A percentile compares a stretch with the other conserved stretches of the same genome.
phyloP scores from a whole-genome alignment of 1,284 basidiomycete species.

The Dichomitus squalens region DNA sequence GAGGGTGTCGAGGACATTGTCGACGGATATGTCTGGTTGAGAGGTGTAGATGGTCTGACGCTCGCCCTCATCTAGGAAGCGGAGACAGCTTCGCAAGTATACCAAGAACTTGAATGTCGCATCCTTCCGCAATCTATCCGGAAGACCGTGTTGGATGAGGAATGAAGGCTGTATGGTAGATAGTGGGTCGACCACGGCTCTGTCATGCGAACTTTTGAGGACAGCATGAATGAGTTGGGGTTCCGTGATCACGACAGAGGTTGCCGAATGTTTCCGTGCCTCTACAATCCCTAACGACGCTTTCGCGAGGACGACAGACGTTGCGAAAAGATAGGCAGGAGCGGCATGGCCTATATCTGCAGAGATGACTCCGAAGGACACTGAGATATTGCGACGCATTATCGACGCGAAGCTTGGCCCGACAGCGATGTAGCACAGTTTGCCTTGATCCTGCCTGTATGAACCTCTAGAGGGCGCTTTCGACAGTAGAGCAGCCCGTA shows the following conservation, averaged over 20 bases:
- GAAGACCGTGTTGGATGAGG: slow-evolving; percentile 71
- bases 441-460: slow-evolving; percentile 8
- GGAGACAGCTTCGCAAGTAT: slow-evolving; percentile 65
- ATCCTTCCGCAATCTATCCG: slow-evolving; percentile 65
- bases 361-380: slow-evolving; percentile 17
- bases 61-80: slow-evolving; percentile 30
- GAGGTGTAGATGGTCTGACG: slow-evolving; percentile 24
- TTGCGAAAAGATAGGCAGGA: slow-evolving; percentile 23
- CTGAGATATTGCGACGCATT: not conserved
- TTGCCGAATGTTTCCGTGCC: not conserved
- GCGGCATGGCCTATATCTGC: slow-evolving; percentile 23
- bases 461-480: slow-evolving; percentile 4
- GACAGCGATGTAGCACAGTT: slow-evolving; percentile 13
- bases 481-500: slow-evolving; percentile 9
- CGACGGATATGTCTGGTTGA: slow-evolving; percentile 20
- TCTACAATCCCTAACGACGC: slow-evolving; percentile 3
- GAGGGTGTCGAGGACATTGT: slow-evolving; percentile 28
- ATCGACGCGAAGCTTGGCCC: slow-evolving; percentile 12
- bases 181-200: slow-evolving; percentile 67
- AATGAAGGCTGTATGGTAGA: slow-evolving; percentile 82
- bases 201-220: slow-evolving; percentile 48
- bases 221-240: slow-evolving; percentile 46
- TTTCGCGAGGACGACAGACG: slow-evolving; percentile 7
- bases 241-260: slow-evolving; percentile 7
- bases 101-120: slow-evolving; percentile 70